phyloP scores from a whole-genome alignment of 495 filamentous ascomycete species.

The Penicillium pancosmium region DNA sequence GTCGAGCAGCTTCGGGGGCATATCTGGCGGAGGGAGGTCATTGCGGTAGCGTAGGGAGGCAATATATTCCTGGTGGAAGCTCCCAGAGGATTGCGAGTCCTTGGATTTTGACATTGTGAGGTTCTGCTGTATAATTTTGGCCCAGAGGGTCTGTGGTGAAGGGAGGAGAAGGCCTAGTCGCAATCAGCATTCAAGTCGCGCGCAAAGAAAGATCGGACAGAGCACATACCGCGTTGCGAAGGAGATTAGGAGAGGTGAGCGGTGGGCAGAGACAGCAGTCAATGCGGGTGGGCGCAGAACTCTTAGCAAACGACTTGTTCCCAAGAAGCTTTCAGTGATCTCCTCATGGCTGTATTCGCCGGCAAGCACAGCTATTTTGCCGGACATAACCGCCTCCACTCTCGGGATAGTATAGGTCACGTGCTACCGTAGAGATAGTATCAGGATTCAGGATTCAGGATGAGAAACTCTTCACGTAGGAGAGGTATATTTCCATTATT shows the following conservation, averaged over 20 bases:
- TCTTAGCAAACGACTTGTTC: not conserved
- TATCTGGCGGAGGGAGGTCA: conserved; percentile 87
- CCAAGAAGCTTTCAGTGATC: not conserved
- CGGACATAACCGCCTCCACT: not conserved
- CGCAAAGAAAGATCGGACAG: not conserved
- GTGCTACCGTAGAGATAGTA: not conserved
- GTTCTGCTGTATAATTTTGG: not conserved
- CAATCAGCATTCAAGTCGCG: not conserved
- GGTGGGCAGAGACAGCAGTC: not conserved
- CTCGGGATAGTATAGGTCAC: not conserved
- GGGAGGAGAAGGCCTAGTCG: not conserved
- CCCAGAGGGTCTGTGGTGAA: not conserved
- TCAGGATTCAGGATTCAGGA: too few relatives aligned
- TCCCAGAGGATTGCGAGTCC: conserved; percentile 54
- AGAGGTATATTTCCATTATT: not conserved
- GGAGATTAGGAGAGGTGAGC: not conserved
- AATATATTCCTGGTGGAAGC: conserved; percentile 93
- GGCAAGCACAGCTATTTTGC: conserved; percentile 4
- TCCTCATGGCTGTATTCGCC: not conserved
- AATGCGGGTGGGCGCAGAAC: not conserved
- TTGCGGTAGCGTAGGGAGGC: conserved; percentile 94
- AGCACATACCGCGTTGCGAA: not conserved
- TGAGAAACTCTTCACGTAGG: not conserved
- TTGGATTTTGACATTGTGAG: conserved; percentile 40
- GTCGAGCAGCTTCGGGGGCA: conserved; percentile 93